These are phyloP conservation scores for Ophiocordyceps camponoti-floridani DNA, from an alignment of 2,329 filamentous ascomycete species.

Conservation along the genomic window DNA sequence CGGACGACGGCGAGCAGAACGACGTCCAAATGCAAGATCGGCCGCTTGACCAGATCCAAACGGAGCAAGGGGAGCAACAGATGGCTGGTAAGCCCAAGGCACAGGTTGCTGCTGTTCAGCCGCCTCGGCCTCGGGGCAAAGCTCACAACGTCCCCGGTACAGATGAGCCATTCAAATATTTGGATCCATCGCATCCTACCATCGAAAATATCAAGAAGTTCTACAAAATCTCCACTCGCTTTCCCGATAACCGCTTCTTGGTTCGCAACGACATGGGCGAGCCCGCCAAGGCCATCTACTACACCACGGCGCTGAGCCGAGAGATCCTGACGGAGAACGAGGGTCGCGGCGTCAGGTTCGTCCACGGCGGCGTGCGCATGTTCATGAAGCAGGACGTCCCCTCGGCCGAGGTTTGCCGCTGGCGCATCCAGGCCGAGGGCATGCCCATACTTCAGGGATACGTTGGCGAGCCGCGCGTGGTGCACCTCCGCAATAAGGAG, in stretches of 20 bases:
- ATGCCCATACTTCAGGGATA: slow-evolving; percentile 83
- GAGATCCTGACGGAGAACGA: slow-evolving; percentile 80
- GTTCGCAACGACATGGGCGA: slow-evolving; percentile 82
- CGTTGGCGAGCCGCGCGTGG: slow-evolving; percentile 60
- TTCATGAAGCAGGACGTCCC: slow-evolving; percentile 96
- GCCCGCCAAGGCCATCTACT: slow-evolving; percentile 91
- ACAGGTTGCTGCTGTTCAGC: not conserved
- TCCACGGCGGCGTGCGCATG: slow-evolving; percentile 96
- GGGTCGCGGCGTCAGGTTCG: slow-evolving; percentile 80
- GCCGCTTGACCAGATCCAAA: not conserved
- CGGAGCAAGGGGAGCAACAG: not conserved
- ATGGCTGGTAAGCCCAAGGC: slow-evolving; percentile 2
- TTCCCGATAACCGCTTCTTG: slow-evolving; percentile 85
- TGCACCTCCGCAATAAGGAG: slow-evolving; percentile 57
- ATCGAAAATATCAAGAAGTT: slow-evolving; percentile 65
- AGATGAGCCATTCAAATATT: slow-evolving; percentile 92
- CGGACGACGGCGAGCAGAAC: slow-evolving; percentile 8
- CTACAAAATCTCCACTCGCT: slow-evolving; percentile 68
- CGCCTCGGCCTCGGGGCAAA: slow-evolving; percentile 8
- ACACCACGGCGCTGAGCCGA: slow-evolving; percentile 69
- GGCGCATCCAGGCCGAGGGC: slow-evolving; percentile 91
- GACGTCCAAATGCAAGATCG: not conserved
- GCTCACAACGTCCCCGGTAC: slow-evolving; percentile 31
- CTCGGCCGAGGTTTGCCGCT: slow-evolving; percentile 68
- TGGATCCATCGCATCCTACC: slow-evolving; percentile 55